These are phyloP conservation scores for Ophiognomonia clavigignenti-juglandacearum DNA, from an alignment of 2,329 filamentous ascomycete genomes.

Conservation along the genomic window DNA sequence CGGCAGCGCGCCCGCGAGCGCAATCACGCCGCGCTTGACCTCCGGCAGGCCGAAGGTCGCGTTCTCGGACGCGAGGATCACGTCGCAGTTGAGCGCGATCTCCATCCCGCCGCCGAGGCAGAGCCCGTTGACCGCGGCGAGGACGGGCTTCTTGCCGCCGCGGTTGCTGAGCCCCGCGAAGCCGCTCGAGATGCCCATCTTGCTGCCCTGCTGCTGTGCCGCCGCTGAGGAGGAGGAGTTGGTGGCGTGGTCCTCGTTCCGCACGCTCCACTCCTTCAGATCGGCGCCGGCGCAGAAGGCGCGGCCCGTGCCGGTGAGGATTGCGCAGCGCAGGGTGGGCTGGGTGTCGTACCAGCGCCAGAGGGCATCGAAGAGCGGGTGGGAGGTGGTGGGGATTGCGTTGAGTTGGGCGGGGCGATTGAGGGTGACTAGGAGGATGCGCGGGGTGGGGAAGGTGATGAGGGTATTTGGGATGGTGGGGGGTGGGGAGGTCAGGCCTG, in stretches of 20 bases:
- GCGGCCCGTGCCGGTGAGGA: conserved; percentile 58
- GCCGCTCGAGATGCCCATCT: conserved; percentile 38
- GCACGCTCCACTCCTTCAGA: conserved; percentile 58
- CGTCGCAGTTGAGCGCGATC: conserved; percentile 68
- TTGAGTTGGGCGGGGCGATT: conserved; percentile 56
- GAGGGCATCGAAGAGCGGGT: conserved; percentile 42
- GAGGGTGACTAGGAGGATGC: conserved; percentile 56
- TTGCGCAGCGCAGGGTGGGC: conserved; percentile 53
- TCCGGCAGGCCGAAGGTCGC: conserved; percentile 68
- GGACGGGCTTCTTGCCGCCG: conserved; percentile 66
- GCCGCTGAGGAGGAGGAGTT: conserved; percentile 2
- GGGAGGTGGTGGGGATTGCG: conserved; percentile 44
- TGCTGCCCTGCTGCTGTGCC: conserved; percentile 7
- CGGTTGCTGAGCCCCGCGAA: conserved; percentile 65
- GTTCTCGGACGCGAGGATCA: conserved; percentile 56
- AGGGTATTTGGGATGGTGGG: conserved; percentile 36
- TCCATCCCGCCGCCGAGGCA: conserved; percentile 75
- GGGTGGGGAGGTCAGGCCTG: conserved; percentile 28
- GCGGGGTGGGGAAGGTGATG: conserved; percentile 46
- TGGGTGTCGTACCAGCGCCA: conserved; percentile 58
- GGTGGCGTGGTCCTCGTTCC: conserved; percentile 26
- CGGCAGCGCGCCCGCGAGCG: conserved; percentile 66
- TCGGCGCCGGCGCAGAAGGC: conserved; percentile 68
- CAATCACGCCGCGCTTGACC: conserved; percentile 65
- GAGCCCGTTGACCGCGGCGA: conserved; percentile 72